Evolutionary conservation across 371 early-diverging fungal genomes (phyloP), one percentile per base, ranked within the genome.

Genomic region (Phascolomyces articulosus): DNA sequence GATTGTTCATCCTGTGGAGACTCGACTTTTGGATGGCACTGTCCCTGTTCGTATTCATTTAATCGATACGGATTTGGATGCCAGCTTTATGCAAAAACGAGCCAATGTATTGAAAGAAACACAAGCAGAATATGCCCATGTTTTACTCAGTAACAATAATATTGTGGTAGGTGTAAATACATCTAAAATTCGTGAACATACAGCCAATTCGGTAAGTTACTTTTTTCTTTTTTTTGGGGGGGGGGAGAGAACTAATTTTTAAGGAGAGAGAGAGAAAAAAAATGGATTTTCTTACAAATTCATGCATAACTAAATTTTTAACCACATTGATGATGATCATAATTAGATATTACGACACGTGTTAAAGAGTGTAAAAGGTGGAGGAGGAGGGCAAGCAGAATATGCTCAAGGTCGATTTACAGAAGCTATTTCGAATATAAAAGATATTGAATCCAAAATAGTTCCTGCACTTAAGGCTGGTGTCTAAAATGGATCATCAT

Each of bases 151-250:
- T 63, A 75, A 74, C 7, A 80, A 79, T 41, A 79, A 71, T 0
- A 65, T 88, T 15, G 59, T 83, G 2, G 85, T 88, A 2, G 74
- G 85, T 11, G 55, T 88, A 24, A 78, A 85, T 60, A 64, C 75
- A 24, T 62, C 66, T 40, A 54, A 66, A 16, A 68, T 80, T 6
- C 73, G 77, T n/a, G 63, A 72, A 8, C 56, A 85, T 40, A 83
- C 85, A 40, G 86, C 87, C 8, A 79, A 86, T 40, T 78, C 77
- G 57, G 80, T 80, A 72, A 75, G 40, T 24, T 4, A 21, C 8
- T 15, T 38, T 38, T 11, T 29, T 24, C 4, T 11, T 48, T 40
- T 41, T 18, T 41, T n/a, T n/a, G n/a, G n/a, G n/a, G n/a, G n/a
- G n/a, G n/a, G n/a, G n/a, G n/a, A n/a, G n/a, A n/a, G n/a, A n/a